Base-by-base conservation (phyloP, 306 rosid genomes). In the Hylodesmum podocarpum region DNA sequence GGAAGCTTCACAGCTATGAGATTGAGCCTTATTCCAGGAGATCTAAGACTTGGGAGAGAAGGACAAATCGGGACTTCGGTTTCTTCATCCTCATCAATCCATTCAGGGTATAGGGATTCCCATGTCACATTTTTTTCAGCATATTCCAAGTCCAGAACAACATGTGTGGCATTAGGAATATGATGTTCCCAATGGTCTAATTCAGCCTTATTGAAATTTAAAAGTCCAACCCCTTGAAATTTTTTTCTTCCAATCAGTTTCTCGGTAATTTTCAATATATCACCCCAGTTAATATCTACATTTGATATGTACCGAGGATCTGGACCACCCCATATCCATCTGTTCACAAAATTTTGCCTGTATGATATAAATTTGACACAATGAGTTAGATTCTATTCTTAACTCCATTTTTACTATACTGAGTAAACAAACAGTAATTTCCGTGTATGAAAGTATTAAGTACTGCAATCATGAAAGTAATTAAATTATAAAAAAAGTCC, bases 41-140 rank as follows among this genome's bases (percentile, higher is more conserved):
- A 29, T 61, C 67, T 31, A 31, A 61, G 14, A 31, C 43, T 15
- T 61, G 67, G 43, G 10, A 61, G 67, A 33, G 67, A 61, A 61
- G 41, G 67, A 61, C 67, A 61, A 61, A 16, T 1, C 6, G 67
- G 67, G 0, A 61, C 43, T 31, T 61, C 15, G 25, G 43, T 61
- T 8, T 31, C 43, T 61, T 61, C 67, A n/a, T 61, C 67, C 25
- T 61, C 67, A 31, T 61, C 67, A 61, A 61, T 61, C 67, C 43
- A 61, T 61, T 61, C 67, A n/a, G 67, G 67, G 43, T 31, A 61
- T 8, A 61, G 14, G 67, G 67, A 61, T 61, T 61, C 67, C 67
- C 67, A 61, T 61, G 67, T 61, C 40, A 61, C 43, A 31, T 31
- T 61, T 61, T n/a, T 33, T 61, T 22, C 67, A 61, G 25, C 67